Base-by-base conservation (phyloP, 257 asterid species). In the Solanum sitiens region DNA sequence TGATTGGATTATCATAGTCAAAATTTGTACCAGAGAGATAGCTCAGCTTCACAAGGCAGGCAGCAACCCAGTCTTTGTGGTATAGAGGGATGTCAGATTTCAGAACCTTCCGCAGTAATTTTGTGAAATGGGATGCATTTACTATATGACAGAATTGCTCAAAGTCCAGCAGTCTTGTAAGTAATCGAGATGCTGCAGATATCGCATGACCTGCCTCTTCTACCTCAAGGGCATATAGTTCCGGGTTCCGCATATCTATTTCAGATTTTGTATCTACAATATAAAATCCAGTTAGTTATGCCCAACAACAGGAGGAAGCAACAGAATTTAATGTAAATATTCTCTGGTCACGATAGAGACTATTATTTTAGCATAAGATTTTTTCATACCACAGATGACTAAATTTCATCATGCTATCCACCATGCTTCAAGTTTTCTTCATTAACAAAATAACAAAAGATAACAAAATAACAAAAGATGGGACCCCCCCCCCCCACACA, bases 141-240 rank as follows among this genome's bases (percentile, higher is more conserved):
- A 93, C 79, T 39, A 79, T 85, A 79, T 23, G 88, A 42, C 89
- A 70, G 27, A 95, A 93, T 61, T 73, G 86, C 67, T 92, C 90
- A 35, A 88, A 63, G 67, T 94, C 96, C 11, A 96, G 96, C 75
- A 96, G 87, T 76, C 90, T 94, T 39, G 96, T 90, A 42, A 96
- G 93, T 33, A 96, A 88, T 7, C 95, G 92, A 53, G 97, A 93
- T 27, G 95, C 97, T 86, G 96, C 93, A 35, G 98, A 93, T 86
- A 95, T 89, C 20, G 97, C 95, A 74, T 83, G 88, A 87, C 98
- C 95, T 5, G 95, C 96, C 92, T 96, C 98, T 89, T 96, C 98
- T 65, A 94, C 89, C 89, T 93, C 93, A 39, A 95, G 89, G 75
- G 93, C 91, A 39, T 74, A 84, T 13, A 89, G 83, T 88, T 94